Percentiles rank a stretch among this genome's conserved stretches.
Conservation (phyloP, 352 stramenopile species). For the Pythium insidiosum region DNA sequence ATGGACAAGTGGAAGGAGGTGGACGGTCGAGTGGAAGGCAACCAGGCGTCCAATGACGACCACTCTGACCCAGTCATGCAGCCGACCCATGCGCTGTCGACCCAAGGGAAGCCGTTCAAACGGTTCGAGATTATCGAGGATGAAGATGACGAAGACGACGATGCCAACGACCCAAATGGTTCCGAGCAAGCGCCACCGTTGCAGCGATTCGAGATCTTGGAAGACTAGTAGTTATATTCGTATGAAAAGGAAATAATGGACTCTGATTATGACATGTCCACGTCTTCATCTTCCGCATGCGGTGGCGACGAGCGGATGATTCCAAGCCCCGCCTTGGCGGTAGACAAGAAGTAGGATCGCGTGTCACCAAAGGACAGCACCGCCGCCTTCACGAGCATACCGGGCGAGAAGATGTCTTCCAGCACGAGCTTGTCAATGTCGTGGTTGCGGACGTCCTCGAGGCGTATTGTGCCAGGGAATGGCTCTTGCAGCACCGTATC, state of each 20-base stretch:
- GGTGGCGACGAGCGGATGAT: slow-evolving; percentile 38
- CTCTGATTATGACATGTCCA: slow-evolving; percentile 12
- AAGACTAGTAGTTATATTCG: slow-evolving; percentile 19
- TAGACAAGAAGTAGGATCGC: slow-evolving; percentile 82
- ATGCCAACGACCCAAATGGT: slow-evolving; percentile 11
- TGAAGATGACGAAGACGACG: slow-evolving; percentile 21
- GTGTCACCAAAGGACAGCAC: slow-evolving; percentile 84
- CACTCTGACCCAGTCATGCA: no score
- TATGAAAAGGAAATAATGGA: neutral
- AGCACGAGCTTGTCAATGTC: slow-evolving; percentile 79
- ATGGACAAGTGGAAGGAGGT: slow-evolving; percentile 63
- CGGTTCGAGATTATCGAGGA: slow-evolving; percentile 61
- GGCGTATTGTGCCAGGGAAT: slow-evolving; percentile 70
- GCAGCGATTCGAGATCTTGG: slow-evolving; percentile 69
- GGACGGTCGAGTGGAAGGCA: slow-evolving; percentile 32
- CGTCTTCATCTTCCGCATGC: slow-evolving; percentile 18
- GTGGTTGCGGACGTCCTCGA: slow-evolving; percentile 72
- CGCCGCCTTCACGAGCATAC: slow-evolving; percentile 62
- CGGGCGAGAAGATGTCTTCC: slow-evolving; percentile 64
- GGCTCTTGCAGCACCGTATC: slow-evolving; percentile 69
- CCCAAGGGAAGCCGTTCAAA: slow-evolving; percentile 22
- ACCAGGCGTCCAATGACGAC: slow-evolving; percentile 16
- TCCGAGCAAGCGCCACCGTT: slow-evolving; percentile 17
- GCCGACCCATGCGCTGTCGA: no score
- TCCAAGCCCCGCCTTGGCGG: slow-evolving; percentile 56